Conservation (phyloP, 2,329 filamentous ascomycete species). For the Calonectria pauciramosa region DNA sequence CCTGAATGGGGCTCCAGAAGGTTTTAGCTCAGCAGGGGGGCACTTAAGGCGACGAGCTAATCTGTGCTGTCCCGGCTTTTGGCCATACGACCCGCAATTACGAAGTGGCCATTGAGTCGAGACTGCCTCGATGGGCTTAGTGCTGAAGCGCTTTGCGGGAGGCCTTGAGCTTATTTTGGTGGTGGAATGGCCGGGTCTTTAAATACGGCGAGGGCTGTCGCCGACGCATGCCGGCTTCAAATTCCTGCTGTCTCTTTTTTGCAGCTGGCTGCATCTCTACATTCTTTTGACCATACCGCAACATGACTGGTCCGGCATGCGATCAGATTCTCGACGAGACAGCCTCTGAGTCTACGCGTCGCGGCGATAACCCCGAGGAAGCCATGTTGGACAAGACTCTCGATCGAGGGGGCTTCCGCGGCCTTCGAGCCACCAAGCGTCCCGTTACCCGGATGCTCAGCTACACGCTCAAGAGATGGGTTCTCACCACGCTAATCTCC, state of each 20-base stretch:
- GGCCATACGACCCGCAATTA: constrained; percentile 2
- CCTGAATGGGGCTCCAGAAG: background rate
- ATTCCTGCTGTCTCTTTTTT: background rate
- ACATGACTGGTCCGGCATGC: background rate
- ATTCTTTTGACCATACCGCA: background rate
- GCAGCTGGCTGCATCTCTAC: background rate
- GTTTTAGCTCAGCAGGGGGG: background rate
- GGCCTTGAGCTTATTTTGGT: constrained; percentile 8
- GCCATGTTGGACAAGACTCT: background rate
- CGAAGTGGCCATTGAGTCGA: background rate
- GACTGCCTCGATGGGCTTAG: background rate
- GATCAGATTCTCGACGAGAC: background rate
- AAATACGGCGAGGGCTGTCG: background rate
- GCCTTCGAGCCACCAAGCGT: constrained; percentile 6
- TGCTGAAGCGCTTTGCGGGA: background rate
- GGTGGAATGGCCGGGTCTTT: background rate
- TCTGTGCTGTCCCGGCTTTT: background rate
- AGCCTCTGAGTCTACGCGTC: background rate
- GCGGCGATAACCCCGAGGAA: background rate
- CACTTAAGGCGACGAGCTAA: background rate
- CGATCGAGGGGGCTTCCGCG: background rate
- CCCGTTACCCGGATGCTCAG: constrained; percentile 18
- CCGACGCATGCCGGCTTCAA: background rate
- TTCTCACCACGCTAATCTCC: constrained; percentile 31
- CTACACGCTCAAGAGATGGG: constrained; percentile 29